phyloP scores from a whole-genome alignment of 257 asterid species.

The Plantago ovata region DNA sequence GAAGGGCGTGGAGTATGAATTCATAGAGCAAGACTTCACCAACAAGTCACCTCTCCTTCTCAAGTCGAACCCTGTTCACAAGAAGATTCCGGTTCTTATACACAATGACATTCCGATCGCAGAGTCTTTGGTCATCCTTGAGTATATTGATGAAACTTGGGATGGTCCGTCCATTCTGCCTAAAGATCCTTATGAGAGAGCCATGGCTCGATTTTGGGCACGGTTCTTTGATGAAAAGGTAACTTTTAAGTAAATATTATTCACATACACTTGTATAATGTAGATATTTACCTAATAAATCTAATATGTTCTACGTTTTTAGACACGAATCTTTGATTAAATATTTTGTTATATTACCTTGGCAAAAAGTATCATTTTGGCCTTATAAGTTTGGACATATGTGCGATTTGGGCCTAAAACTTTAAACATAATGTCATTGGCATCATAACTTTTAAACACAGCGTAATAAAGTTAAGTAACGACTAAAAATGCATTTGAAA shows the following conservation, averaged over 20 bases:
- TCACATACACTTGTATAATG: too few species aligned
- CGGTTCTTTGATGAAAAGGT: slow-evolving; percentile 36
- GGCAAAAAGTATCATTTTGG: too few species aligned
- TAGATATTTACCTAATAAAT: too few species aligned
- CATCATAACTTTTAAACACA: too few species aligned
- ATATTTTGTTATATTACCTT: too few species aligned
- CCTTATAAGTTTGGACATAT: too few species aligned
- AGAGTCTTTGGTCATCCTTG: slow-evolving; percentile 28
- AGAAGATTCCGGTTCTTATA: slow-evolving; percentile 27
- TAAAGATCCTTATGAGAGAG: slow-evolving; percentile 25
- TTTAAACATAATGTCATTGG: too few species aligned
- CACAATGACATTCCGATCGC: slow-evolving; percentile 27
- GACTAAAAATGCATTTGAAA: background rate
- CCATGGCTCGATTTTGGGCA: slow-evolving; percentile 34
- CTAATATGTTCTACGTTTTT: too few species aligned
- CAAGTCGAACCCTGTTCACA: slow-evolving; percentile 25
- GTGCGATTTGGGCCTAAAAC: too few species aligned
- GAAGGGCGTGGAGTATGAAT: background rate
- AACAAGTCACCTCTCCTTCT: slow-evolving; percentile 22
- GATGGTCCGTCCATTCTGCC: slow-evolving; percentile 23
- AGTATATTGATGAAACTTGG: slow-evolving; percentile 43
- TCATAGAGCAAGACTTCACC: slow-evolving; percentile 14
- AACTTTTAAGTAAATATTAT: too few species aligned
- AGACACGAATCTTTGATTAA: too few species aligned
- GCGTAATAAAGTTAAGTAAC: too few species aligned